phyloP scores from a whole-genome alignment of 805 yeast species.

The Candida patagonica region DNA sequence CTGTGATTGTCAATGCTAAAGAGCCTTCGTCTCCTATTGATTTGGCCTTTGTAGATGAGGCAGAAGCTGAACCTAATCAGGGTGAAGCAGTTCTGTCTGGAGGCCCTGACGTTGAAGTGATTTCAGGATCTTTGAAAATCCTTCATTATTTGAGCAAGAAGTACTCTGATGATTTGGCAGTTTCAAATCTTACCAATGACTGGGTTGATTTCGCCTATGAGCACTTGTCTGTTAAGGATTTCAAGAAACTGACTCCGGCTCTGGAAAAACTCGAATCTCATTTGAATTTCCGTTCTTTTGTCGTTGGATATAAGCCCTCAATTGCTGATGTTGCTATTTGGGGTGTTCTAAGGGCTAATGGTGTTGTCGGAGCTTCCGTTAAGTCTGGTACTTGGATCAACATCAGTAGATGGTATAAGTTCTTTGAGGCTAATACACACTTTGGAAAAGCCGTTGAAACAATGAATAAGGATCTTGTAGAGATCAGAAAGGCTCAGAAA shows the following conservation, averaged over 20 bases:
- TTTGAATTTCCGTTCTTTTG: conserved; percentile 74
- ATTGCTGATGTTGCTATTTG: conserved; percentile 81
- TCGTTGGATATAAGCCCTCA: conserved; percentile 57
- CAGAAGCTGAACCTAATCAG: conserved; percentile 40
- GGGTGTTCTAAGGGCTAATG: conserved; percentile 91
- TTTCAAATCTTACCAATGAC: conserved; percentile 27
- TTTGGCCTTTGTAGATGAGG: conserved; percentile 64
- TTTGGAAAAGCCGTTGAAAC: conserved; percentile 64
- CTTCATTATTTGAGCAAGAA: conserved; percentile 42
- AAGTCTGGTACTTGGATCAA: conserved; percentile 78
- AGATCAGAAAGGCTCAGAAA: conserved; percentile 62
- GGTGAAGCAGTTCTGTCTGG: conserved; percentile 38
- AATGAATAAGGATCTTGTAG: conserved; percentile 60
- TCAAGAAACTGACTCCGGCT: conserved; percentile 69
- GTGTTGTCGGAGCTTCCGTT: conserved; percentile 83
- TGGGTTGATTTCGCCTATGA: conserved; percentile 64
- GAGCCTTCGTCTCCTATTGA: conserved; percentile 37
- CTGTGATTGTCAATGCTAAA: conserved; percentile 55
- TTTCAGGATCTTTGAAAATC: conserved; percentile 33
- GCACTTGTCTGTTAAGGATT: conserved; percentile 72
- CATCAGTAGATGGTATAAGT: conserved; percentile 87
- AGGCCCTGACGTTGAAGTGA: conserved; percentile 24
- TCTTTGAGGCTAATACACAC: conserved; percentile 49
- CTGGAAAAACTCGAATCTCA: conserved; percentile 76
- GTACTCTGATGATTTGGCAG: conserved; percentile 38